Evolutionary conservation across 2,329 filamentous ascomycete species (phyloP), one percentile per base, ranked within the genome.

Genomic region (Penicillium sclerotiorum): DNA sequence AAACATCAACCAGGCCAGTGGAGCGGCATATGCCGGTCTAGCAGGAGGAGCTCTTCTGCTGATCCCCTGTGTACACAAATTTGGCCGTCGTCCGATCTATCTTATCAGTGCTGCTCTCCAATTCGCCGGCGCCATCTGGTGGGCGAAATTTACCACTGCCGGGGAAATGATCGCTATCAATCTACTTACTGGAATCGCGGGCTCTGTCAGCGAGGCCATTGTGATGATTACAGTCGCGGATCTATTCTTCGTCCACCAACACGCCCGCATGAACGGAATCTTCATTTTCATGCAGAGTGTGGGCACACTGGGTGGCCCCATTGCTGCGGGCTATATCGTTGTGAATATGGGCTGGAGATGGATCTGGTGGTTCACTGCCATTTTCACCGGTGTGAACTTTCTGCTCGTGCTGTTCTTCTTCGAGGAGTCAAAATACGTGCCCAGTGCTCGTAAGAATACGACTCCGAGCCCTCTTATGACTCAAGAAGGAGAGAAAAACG

Each of bases 181-280:
- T 12, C 39, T 55, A 20, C 32, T 52, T 9, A 20, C 46, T 15
- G 49, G 49, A 38, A 20, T 49, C 6, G 33, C 38, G 15, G 50
- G 47, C 22, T 49, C 49, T 11, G 37, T 36, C 35, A 30, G 41
- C 15, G 49, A 54, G 41, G 47, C 51, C 15, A 50, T 54, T 11
- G 51, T 50, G n/a, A 33, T 54, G 40, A 54, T 54, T 27, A 54
- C 51, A 9, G 27, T 54, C 23, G 51, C 46, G n/a, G 47, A 54
- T 42, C 25, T 54, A 23, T 54, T 54, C 25, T 53, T 54, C 37
- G 23, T 54, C 5, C 51, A 54, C 30, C 47, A 54, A 22, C 51
- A 50, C 32, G 51, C 51, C 33, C 51, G 51, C 13, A 50, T 54
- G 44, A 54, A 50, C 37, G 51, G 47, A 20, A 38, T 54, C 22